phyloP scores from a whole-genome alignment of 192 early-diverging fungal species.

The Jimgerdemannia lactiflua region DNA sequence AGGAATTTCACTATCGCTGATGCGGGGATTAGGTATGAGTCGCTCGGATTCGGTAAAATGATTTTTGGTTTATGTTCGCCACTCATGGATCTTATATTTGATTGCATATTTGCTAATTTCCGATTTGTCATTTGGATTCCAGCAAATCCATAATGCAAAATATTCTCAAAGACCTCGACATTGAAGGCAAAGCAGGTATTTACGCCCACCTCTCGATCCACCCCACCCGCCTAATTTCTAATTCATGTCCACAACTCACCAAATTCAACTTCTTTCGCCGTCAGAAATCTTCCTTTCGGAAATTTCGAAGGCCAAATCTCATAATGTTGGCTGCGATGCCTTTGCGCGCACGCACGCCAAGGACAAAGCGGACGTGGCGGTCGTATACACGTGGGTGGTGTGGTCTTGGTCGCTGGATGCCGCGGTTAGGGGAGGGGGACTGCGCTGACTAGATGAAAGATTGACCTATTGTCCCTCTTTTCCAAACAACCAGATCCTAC shows the following conservation, averaged over 20 bases:
- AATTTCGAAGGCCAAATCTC: conserved; percentile 7
- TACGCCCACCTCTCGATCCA: background rate
- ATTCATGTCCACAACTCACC: background rate
- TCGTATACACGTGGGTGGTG: conserved; percentile 8
- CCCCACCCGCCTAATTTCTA: too few species aligned
- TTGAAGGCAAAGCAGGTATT: conserved; percentile 9
- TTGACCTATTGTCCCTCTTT: background rate
- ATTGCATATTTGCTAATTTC: too few species aligned
- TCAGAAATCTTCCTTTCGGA: background rate
- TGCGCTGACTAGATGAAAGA: background rate
- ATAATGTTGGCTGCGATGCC: background rate
- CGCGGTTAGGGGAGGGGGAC: too few species aligned
- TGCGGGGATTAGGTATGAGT: conserved; percentile 3
- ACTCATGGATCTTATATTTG: too few species aligned
- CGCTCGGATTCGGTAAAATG: background rate
- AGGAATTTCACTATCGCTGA: conserved; percentile 27
- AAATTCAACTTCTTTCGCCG: background rate
- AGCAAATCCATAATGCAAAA: conserved; percentile 6
- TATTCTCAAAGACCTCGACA: background rate
- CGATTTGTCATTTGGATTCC: too few species aligned
- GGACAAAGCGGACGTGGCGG: background rate
- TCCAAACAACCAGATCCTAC: conserved; percentile 9
- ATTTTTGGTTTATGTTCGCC: too few species aligned
- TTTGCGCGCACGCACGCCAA: background rate
- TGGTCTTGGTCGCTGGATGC: too few species aligned